Evolutionary conservation across 2,329 filamentous ascomycete genomes (phyloP).

Genomic region (Epichloe typhina): DNA sequence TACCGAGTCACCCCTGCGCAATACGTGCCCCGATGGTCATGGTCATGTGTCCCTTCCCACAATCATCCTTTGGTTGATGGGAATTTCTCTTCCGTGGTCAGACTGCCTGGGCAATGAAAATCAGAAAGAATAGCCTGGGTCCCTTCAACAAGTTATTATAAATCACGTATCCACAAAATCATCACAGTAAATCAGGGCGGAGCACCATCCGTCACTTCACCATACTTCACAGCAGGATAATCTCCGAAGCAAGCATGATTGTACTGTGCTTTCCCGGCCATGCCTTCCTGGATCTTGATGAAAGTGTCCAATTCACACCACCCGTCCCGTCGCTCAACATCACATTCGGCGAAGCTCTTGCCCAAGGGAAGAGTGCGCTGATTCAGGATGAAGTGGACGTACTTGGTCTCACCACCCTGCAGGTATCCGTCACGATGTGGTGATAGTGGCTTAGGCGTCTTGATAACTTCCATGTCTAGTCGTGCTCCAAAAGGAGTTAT

Average conservation of each 20-base stretch:
- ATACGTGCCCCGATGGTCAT: background rate
- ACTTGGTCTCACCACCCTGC: conserved; percentile 44
- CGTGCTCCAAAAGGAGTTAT: conserved; percentile 60
- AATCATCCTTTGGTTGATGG: too few species aligned
- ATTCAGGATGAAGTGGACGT: conserved; percentile 63
- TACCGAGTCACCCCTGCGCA: background rate
- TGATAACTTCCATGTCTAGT: conserved; percentile 62
- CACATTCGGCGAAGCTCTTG: conserved; percentile 51
- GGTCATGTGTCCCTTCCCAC: too few species aligned
- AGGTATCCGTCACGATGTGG: conserved; percentile 41
- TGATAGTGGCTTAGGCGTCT: conserved; percentile 48
- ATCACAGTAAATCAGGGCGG: conserved; percentile 11
- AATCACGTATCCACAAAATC: too few species aligned
- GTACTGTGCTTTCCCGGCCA: conserved; percentile 45
- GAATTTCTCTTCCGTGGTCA: too few species aligned
- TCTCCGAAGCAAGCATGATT: conserved; percentile 55
- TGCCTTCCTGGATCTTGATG: conserved; percentile 45
- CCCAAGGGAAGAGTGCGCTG: conserved; percentile 61
- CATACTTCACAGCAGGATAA: conserved; percentile 22
- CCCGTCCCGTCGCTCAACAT: conserved; percentile 48
- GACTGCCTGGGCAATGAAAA: too few species aligned
- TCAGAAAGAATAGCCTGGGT: too few species aligned
- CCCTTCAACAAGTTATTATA: too few species aligned
- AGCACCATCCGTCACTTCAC: conserved; percentile 25
- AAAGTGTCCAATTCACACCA: conserved; percentile 67